These are phyloP conservation scores for Tephrocybe sp. DNA, from an alignment of 768 basidiomycete genomes.

Conservation along the genomic window DNA sequence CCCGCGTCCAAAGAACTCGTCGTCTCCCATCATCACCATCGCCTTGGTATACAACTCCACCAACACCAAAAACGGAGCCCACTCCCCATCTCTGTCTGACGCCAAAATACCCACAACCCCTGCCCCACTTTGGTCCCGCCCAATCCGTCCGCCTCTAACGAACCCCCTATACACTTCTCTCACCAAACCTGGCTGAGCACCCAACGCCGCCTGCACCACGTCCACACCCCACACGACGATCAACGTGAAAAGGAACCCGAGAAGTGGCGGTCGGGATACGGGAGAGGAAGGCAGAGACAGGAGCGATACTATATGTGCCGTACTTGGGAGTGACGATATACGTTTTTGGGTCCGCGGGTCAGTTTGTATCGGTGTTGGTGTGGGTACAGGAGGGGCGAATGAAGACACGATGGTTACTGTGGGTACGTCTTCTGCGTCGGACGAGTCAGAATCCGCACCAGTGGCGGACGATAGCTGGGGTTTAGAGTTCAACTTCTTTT, in stretches of 20 bases:
- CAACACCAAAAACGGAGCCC: constrained; percentile 75
- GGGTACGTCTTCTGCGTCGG: constrained; percentile 25
- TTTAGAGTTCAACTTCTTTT: not conserved
- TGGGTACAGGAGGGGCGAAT: constrained; percentile 22
- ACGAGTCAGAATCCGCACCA: constrained; percentile 36
- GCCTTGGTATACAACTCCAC: constrained; percentile 81
- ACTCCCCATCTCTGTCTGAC: constrained; percentile 36
- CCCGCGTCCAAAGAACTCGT: constrained; percentile 81
- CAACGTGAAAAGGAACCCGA: constrained; percentile 57
- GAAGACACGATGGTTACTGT: constrained; percentile 36
- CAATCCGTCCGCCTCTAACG: constrained; percentile 60
- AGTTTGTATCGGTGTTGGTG: constrained; percentile 36
- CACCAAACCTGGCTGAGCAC: constrained; percentile 58
- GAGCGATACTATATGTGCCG: constrained; percentile 52
- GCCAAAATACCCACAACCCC: constrained; percentile 25
- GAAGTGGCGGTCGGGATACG: constrained; percentile 42
- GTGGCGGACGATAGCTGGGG: not conserved
- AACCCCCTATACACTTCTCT: constrained; percentile 72
- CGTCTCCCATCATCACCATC: constrained; percentile 90
- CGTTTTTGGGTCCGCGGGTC: constrained; percentile 64
- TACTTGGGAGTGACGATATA: constrained; percentile 51
- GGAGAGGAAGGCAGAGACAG: constrained; percentile 42
- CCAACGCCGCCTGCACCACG: constrained; percentile 50
- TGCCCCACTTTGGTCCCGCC: constrained; percentile 43
- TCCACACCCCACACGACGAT: constrained; percentile 57